Evolutionary conservation across 164 flowering plant species (phyloP), one percentile per base, ranked within the genome.

Genomic region (Chloranthus sessilifolius): DNA sequence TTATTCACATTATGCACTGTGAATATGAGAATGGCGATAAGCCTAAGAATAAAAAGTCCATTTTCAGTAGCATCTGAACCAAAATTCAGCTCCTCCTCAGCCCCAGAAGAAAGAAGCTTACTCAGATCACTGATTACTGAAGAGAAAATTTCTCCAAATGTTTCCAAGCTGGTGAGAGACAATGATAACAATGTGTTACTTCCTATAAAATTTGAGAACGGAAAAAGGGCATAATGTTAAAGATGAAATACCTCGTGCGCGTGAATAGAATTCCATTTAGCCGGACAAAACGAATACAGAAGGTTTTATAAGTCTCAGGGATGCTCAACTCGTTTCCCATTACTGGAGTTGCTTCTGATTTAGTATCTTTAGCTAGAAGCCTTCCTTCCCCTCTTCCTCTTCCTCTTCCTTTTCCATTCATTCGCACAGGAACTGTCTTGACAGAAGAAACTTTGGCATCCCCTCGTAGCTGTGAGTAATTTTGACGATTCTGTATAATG

Each of bases 261-360:
- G 97, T 88, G 60, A 94, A 94, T 24, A 94, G 83, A 60, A 94
- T 81, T 42, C 99, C 99, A 82, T 81, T 84, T 8, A 94, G 70
- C 36, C 97, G 78, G 27, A 94, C 83, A 78, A 86, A 94, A 22
- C 83, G 75, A 61, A 69, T 75, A 64, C 84, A 71, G 45, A 94
- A 84, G 26, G 73, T 56, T 65, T 78, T 86, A 30, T 53, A 69
- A 30, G 55, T 61, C 27, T 81, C 95, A 9, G 52, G 53, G 5
- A 57, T 52, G 55, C 44, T 61, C 34, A 60, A 25, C 11, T 47
- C 56, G 39, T 27, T 65, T 34, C 73, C 95, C 58, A 75, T 73
- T 5, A 45, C 35, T 30, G 60, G 43, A 59, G 39, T 60, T 2
- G 59, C 35, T 40, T 74, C 88, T 23, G 25, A 21, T 61, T 62